Conservation (phyloP, 768 basidiomycete genomes). For the Filobasidium floriforme region DNA sequence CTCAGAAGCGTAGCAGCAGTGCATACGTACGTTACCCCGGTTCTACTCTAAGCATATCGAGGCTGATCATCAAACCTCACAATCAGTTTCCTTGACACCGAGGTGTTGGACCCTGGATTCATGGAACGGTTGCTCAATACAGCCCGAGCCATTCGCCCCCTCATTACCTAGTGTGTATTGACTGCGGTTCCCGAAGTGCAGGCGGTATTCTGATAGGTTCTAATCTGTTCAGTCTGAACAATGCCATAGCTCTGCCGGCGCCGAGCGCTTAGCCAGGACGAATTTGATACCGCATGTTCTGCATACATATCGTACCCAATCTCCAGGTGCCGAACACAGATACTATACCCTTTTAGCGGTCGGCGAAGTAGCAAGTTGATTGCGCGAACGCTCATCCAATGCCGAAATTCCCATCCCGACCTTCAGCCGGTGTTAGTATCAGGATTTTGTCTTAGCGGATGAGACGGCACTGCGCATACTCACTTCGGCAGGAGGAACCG, state of each 20-base stretch:
- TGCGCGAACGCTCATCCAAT: conserved; percentile 27
- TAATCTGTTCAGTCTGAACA: conserved; percentile 7
- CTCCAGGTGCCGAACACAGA: neutral
- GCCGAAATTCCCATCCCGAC: conserved; percentile 24
- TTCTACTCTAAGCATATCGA: neutral
- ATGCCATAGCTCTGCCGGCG: conserved; percentile 13
- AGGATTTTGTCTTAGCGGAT: neutral
- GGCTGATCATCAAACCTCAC: neutral
- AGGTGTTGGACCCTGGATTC: conserved; percentile 64
- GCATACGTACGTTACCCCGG: conserved; percentile 50
- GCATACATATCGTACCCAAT: neutral
- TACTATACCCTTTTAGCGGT: neutral
- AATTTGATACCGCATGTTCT: neutral
- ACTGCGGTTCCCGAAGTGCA: neutral
- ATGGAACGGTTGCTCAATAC: conserved; percentile 56
- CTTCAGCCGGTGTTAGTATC: conserved; percentile 14
- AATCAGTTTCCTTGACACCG: conserved; percentile 62
- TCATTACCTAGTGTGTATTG: conserved; percentile 64
- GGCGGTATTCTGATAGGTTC: neutral
- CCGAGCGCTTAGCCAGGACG: neutral
- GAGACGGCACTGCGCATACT: neutral
- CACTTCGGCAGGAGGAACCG: conserved; percentile 17
- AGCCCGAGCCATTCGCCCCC: conserved; percentile 57
- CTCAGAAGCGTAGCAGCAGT: conserved; percentile 68
- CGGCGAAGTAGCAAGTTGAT: neutral